Evolutionary conservation across 129 eudicot genomes (phyloP), one percentile per base, ranked within the genome.

Genomic region (Artemisia annua): DNA sequence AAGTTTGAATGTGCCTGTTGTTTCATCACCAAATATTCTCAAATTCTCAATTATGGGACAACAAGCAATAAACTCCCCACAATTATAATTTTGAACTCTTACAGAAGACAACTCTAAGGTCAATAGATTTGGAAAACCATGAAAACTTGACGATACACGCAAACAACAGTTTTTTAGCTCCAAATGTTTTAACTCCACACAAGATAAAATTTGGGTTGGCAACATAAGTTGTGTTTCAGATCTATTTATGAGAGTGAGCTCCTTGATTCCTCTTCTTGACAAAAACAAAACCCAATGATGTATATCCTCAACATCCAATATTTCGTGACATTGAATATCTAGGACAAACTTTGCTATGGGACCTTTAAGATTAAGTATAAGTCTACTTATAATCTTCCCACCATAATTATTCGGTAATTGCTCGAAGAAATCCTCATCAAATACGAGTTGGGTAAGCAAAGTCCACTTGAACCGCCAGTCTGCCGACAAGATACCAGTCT

Each of bases 391-490:
- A 28, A 22, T n/a, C 7, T 28, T 60, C 28, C 26, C 44, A 28
- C 19, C 18, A 2, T 24, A 5, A 1, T 7, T 0, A 2, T 5
- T 11, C 10, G 17, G 4, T 3, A 26, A 10, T 60, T 28, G n/a
- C 14, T 24, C 12, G n/a, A 48, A 73, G 26, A 73, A 48, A 3
- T 49, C 1, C 0, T 5, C 3, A 14, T 61, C 70, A 48, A 73
- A 73, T 49, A 48, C 43, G 30, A 73, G 77, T 62, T 44, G 70
- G 61, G 70, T 73, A 12, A 71, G 67, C 67, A 43, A 11, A 39
- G 67, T 71, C 67, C 75, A 71, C 39, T 24, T 71, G 20, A 39
- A 71, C 56, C 75, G 58, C 67, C 66, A 71, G 11, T 19, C 22
- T 58, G 18, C 48, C 14, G 67, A 48, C 76, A 71, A 71, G 46